Evolutionary conservation across 2,329 filamentous ascomycete species (phyloP).

Genomic region (Phaeosphaeria sp.): DNA sequence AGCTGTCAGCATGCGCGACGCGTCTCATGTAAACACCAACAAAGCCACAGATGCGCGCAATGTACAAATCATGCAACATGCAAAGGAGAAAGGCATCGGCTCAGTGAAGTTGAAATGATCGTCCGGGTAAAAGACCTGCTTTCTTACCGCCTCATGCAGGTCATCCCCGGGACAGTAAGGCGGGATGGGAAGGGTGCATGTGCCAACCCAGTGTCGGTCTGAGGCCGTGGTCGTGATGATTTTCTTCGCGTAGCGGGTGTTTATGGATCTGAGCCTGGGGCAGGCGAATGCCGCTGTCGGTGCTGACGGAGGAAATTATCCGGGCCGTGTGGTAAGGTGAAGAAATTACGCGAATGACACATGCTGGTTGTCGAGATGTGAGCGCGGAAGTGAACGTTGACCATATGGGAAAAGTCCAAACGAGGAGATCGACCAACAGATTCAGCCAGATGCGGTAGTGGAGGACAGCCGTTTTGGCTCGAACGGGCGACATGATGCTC

Average conservation of each 20-base stretch:
- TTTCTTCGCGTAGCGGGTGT: not conserved
- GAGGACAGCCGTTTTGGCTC: not conserved
- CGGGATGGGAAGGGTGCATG: not conserved
- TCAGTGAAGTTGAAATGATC: not conserved
- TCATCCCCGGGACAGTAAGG: not conserved
- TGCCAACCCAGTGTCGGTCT: not conserved
- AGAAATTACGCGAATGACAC: not conserved
- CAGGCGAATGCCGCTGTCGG: not conserved
- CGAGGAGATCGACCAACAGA: not conserved
- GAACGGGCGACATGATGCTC: not conserved
- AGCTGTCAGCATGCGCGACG: not conserved
- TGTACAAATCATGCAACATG: not conserved
- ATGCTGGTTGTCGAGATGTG: not conserved
- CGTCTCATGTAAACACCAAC: not conserved
- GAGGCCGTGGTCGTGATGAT: not conserved
- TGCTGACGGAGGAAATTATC: slow-evolving; percentile 8
- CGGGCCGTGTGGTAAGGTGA: slow-evolving; percentile 8
- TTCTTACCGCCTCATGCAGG: not conserved
- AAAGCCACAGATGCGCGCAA: not conserved
- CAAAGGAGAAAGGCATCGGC: not conserved
- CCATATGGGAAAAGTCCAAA: not conserved
- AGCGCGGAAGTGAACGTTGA: not conserved
- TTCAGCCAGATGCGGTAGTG: not conserved
- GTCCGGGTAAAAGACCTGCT: slow-evolving; percentile 8
- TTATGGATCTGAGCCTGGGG: not conserved